Percentiles rank a stretch among this genome's conserved stretches.
Evolutionary conservation across 345 rosid genomes (phyloP).

Genomic region (Microthlaspi erraticum): DNA sequence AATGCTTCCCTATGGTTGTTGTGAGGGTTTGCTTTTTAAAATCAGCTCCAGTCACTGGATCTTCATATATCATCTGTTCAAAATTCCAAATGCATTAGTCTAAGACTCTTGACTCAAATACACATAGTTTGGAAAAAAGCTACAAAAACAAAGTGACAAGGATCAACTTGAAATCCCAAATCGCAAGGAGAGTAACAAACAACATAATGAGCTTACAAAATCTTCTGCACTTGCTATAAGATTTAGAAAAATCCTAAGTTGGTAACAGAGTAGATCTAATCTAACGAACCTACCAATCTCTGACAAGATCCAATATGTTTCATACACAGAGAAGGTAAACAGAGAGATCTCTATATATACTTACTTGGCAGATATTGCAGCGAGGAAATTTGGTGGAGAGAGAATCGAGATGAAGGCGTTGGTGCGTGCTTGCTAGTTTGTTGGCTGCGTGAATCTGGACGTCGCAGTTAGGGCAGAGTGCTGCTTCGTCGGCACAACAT

Average conservation of each 20-base stretch:
- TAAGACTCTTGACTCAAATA: too few species aligned
- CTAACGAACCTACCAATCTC: background rate
- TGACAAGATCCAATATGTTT: background rate
- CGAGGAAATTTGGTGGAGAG: slow-evolving; percentile 80
- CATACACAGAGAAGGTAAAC: background rate
- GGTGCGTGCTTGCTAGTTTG: slow-evolving; percentile 95
- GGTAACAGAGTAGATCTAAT: background rate
- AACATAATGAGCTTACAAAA: slow-evolving; percentile 13
- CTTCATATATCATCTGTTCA: slow-evolving; percentile 75
- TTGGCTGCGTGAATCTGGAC: slow-evolving; percentile 93
- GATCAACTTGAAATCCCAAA: too few species aligned
- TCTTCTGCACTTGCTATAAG: background rate
- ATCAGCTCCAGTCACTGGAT: slow-evolving; percentile 77
- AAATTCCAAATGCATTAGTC: background rate
- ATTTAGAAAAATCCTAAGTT: slow-evolving; percentile 18
- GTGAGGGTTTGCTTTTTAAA: too few species aligned
- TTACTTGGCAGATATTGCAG: slow-evolving; percentile 91
- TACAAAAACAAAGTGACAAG: too few species aligned
- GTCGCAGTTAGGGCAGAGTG: slow-evolving; percentile 81
- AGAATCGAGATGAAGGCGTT: slow-evolving; percentile 82
- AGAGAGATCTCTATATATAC: background rate
- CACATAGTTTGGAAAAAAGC: too few species aligned
- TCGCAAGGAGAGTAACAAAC: slow-evolving; percentile 14
- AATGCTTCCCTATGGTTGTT: slow-evolving; percentile 78
- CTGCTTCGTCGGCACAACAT: slow-evolving; percentile 99